Percentiles rank a stretch among this genome's conserved stretches.
These are phyloP conservation scores for Apiospora marii DNA, from an alignment of 2,329 filamentous ascomycete species.

Conservation along the genomic window DNA sequence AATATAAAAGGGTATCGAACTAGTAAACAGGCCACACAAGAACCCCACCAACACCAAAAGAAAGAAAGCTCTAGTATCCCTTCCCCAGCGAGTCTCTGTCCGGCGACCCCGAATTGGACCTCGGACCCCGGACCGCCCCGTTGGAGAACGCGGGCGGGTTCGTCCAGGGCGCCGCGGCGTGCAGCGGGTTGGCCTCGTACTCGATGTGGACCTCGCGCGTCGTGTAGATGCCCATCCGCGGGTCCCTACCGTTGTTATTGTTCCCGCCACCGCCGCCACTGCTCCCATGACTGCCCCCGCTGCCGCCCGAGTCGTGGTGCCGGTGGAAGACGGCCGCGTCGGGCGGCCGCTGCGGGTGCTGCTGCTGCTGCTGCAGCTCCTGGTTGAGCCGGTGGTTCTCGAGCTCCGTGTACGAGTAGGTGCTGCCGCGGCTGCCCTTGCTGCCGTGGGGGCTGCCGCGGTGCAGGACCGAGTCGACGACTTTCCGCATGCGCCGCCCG, in stretches of 20 bases:
- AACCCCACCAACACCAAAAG: not conserved
- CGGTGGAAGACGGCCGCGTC: not conserved
- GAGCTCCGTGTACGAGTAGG: not conserved
- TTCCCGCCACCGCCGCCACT: not conserved
- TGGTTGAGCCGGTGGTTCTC: not conserved
- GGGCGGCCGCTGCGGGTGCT: not conserved
- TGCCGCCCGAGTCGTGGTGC: not conserved
- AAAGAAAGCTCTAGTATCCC: not conserved
- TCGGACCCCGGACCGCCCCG: not conserved
- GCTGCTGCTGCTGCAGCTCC: not conserved
- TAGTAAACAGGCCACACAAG: not conserved
- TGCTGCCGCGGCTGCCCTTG: not conserved
- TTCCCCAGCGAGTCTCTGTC: not conserved
- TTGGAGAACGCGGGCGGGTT: conserved; percentile 1
- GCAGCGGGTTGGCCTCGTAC: conserved; percentile 15
- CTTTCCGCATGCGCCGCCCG: not conserved
- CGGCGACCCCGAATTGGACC: not conserved
- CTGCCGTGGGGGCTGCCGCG: not conserved
- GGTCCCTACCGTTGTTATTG: not conserved
- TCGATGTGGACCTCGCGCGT: conserved; percentile 21
- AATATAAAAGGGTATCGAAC: conserved; percentile 8
- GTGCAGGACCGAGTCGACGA: not conserved
- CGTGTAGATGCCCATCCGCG: conserved; percentile 20
- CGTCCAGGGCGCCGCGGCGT: conserved; percentile 14
- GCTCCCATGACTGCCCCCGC: not conserved